These are phyloP conservation scores for Parathielavia appendiculata DNA, from an alignment of 495 filamentous ascomycete genomes.

Conservation along the genomic window DNA sequence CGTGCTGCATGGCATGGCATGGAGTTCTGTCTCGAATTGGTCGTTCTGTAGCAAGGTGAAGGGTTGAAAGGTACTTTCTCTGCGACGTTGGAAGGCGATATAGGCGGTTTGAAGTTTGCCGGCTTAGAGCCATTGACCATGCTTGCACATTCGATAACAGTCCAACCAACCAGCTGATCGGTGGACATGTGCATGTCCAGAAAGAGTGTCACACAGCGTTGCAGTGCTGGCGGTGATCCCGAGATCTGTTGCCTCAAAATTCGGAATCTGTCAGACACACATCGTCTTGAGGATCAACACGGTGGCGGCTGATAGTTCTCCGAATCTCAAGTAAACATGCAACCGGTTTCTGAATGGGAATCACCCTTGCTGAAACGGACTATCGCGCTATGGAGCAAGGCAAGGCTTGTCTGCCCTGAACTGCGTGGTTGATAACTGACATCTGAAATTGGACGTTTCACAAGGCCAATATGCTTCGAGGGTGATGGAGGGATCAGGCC, in stretches of 20 bases:
- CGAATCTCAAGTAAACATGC: neutral
- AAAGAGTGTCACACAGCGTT: no score
- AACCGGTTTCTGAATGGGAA: neutral
- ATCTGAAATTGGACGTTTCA: neutral
- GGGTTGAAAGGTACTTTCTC: neutral
- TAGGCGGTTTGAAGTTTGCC: no score
- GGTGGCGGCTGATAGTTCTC: no score
- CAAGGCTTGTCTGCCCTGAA: neutral
- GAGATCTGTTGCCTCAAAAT: no score
- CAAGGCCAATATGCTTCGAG: neutral
- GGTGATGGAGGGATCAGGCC: no score
- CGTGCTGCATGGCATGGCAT: slow-evolving; percentile 6
- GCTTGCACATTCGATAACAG: no score
- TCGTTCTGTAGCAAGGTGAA: neutral
- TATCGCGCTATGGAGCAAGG: neutral
- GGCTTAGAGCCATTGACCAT: no score
- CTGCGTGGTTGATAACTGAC: neutral
- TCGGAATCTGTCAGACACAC: no score
- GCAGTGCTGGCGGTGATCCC: no score
- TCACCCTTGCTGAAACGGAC: neutral
- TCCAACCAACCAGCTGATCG: no score
- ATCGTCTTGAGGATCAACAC: no score
- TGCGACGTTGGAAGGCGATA: neutral
- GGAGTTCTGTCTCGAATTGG: neutral
- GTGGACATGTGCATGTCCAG: no score